Evolutionary conservation across 805 yeast genomes (phyloP), one percentile per base, ranked within the genome.

Genomic region (Kodamaea hsintzibuensis): DNA sequence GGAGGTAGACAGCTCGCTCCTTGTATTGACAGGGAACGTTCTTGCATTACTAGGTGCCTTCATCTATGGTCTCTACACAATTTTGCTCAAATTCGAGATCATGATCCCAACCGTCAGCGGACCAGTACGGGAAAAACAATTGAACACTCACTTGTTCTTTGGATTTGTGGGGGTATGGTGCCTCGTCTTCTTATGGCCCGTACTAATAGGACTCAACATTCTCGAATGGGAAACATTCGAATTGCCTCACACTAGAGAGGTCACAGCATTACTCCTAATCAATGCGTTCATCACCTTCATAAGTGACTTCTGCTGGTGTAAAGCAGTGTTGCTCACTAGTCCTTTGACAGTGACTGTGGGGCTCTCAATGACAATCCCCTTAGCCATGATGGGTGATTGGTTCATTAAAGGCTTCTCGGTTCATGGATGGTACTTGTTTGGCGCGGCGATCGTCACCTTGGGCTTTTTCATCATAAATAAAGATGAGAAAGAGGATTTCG

Each of bases 321-420:
- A 90, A 58, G 96, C 98, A 0, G 95, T 92, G 83, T 78, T 95
- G 33, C 74, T 95, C 64, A 95, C 99, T 0, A 87, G 95, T 44
- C 99, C 99, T 1, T 76, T 95, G 59, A 92, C 97, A 0, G 98
- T 93, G 2, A 95, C 99, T 0, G 96, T 95, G 9, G 99, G 99
- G 0, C 76, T 95, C 30, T 87, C 96, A 17, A 82, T 92, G 55
- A 93, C 98, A 0, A 95, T 95, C 16, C 99, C 99, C 2, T 80
- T 95, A 50, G 96, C 98, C 0, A 89, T 95, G 89, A 68, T 91
- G 33, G 97, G 97, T 30, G 99, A 95, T 67, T 78, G 91, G 68
- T 53, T 91, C 5, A 74, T 91, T 59, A 87, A 89, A 64, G 82
- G 82, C 35, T 84, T 86, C 58, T 67, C 73, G 37, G 80, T 89